Evolutionary conservation across 371 early-diverging fungal genomes (phyloP).

Genomic region (Mortierella sp.): DNA sequence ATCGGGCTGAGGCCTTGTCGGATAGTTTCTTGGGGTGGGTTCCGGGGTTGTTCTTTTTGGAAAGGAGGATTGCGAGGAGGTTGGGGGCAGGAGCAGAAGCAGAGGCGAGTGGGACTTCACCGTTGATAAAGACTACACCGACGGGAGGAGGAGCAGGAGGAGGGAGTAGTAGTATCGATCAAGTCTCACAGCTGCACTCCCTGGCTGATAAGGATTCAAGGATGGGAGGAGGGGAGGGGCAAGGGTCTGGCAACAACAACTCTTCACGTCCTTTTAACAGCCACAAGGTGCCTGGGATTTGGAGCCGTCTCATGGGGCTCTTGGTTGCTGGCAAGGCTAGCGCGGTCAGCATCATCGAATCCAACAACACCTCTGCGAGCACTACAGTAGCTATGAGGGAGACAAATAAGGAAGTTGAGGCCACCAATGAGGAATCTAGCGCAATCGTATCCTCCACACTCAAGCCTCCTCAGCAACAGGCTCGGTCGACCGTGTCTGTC

Average conservation of each 20-base stretch:
- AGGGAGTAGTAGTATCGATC: background rate
- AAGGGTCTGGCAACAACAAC: background rate
- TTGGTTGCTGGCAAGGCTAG: background rate
- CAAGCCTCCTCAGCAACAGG: background rate
- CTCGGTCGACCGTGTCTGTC: background rate
- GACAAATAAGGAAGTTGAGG: background rate
- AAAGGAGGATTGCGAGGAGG: constrained; percentile 1
- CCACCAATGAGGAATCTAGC: background rate
- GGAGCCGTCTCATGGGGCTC: background rate
- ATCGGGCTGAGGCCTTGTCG: constrained; percentile 18
- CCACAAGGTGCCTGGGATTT: background rate
- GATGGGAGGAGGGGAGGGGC: background rate
- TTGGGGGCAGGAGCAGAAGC: background rate
- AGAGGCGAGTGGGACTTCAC: background rate
- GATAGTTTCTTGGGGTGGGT: constrained; percentile 24
- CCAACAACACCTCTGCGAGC: background rate
- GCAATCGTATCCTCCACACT: background rate
- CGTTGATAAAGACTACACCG: too few relatives aligned
- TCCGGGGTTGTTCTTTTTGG: constrained; percentile 18
- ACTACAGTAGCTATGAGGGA: background rate
- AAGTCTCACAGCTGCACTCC: background rate
- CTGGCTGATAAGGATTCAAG: background rate
- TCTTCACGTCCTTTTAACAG: background rate
- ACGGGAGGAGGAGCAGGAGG: background rate
- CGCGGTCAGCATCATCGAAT: background rate